phyloP scores from a whole-genome alignment of 2,329 filamentous ascomycete species.

The Rhynchosporium agropyri region DNA sequence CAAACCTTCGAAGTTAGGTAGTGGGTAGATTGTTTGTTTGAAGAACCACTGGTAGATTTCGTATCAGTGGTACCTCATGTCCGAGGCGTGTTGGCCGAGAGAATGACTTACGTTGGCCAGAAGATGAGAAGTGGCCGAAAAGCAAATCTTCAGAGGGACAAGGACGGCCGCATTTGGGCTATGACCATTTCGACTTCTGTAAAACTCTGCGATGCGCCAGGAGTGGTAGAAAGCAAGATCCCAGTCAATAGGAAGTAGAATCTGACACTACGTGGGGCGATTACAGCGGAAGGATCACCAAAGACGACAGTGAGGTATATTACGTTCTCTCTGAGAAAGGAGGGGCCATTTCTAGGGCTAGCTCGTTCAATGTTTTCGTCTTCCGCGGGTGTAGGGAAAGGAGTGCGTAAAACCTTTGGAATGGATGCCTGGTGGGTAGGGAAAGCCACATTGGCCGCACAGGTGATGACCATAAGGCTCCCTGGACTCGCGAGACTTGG shows the following conservation, averaged over 20 bases:
- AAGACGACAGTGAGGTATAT: background rate
- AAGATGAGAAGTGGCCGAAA: background rate
- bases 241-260: slow-evolving; percentile 5
- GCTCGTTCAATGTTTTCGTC: background rate
- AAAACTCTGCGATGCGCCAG: background rate
- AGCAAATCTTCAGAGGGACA: background rate
- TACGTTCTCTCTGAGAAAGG: background rate
- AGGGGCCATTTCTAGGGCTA: background rate
- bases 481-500: too few species aligned
- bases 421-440: background rate
- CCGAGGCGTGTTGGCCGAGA: too few species aligned
- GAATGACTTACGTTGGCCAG: slow-evolving; percentile 5
- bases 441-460: background rate
- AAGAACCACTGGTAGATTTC: slow-evolving; percentile 4
- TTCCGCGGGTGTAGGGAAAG: background rate
- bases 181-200: background rate
- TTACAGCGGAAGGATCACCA: background rate
- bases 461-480: background rate
- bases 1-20: background rate
- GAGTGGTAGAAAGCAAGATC: slow-evolving; percentile 17
- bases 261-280: background rate
- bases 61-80: too few species aligned
- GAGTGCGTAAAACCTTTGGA: background rate
- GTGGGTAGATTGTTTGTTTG: slow-evolving; percentile 6
- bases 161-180: background rate